phyloP scores from a whole-genome alignment of 768 basidiomycete species.

The Phylloporus sp. region DNA sequence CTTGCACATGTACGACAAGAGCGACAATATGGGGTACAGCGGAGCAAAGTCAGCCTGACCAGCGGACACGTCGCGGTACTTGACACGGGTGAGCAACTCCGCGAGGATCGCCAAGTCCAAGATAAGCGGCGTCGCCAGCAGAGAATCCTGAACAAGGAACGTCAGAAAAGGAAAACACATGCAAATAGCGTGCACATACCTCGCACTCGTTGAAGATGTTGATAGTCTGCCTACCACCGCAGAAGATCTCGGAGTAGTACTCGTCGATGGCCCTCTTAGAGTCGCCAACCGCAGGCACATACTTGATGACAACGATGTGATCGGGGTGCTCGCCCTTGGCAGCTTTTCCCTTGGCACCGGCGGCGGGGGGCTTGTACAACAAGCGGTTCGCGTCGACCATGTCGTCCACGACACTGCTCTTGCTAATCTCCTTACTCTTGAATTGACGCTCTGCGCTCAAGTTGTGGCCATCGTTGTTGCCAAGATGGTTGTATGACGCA shows the following conservation, averaged over 20 bases:
- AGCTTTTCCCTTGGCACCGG: constrained; percentile 47
- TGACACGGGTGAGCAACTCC: constrained; percentile 88
- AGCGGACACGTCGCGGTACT: constrained; percentile 62
- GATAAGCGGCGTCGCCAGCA: constrained; percentile 93
- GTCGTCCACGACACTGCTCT: constrained; percentile 95
- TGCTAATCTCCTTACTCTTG: constrained; percentile 97
- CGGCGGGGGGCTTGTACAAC: constrained; percentile 78
- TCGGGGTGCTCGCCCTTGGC: constrained; percentile 95
- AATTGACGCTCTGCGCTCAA: constrained; percentile 88
- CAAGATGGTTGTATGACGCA: constrained; percentile 97
- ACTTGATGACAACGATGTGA: constrained; percentile 96
- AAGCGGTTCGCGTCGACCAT: constrained; percentile 92
- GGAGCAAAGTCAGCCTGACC: constrained; percentile 64
- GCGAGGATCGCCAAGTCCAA: constrained; percentile 90
- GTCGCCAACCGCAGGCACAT: constrained; percentile 94
- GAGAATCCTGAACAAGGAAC: constrained; percentile 60
- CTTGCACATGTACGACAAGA: constrained; percentile 97
- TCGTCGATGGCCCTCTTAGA: constrained; percentile 99
- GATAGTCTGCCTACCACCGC: constrained; percentile 90
- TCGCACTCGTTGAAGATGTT: constrained; percentile 99
- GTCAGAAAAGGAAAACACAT: not conserved
- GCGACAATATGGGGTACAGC: constrained; percentile 86
- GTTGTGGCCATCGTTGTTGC: constrained; percentile 96
- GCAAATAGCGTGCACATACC: constrained; percentile 38
- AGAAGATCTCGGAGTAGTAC: constrained; percentile 97